phyloP scores from a whole-genome alignment of 108 stramenopile genomes.

The Nannochloropsis gaditana region DNA sequence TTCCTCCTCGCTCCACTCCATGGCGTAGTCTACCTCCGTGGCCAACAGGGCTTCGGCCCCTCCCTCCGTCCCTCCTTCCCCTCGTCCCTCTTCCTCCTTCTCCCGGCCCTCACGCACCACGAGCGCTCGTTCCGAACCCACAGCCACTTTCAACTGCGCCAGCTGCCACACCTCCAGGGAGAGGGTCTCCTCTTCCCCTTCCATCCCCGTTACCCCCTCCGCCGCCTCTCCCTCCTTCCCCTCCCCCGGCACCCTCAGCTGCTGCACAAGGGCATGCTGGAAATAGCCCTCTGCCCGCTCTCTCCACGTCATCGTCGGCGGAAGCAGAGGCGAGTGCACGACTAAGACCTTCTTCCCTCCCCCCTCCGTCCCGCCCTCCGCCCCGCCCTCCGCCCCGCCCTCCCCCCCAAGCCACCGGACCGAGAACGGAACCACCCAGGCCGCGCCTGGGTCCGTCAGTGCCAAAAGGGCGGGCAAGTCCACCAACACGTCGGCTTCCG shows the following conservation, averaged over 20 bases:
- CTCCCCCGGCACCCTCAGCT: neutral
- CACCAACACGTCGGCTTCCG: neutral
- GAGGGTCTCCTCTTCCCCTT: neutral
- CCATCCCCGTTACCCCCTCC: neutral
- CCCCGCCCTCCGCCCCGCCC: neutral
- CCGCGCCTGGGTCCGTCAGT: neutral
- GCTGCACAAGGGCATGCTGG: neutral
- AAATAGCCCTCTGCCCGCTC: neutral
- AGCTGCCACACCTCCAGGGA: slow-evolving; percentile 5
- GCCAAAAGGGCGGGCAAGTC: neutral
- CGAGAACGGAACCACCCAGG: neutral
- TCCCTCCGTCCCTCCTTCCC: neutral
- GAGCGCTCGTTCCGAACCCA: neutral
- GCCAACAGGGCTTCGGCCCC: neutral
- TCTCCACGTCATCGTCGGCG: neutral
- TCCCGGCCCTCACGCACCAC: neutral
- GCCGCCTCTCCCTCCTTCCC: slow-evolving; percentile 7
- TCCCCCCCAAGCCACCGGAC: neutral
- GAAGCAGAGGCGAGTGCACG: neutral
- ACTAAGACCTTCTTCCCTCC: neutral
- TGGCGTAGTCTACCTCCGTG: neutral
- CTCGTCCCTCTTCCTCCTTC: neutral
- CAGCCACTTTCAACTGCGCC: neutral
- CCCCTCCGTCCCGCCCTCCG: neutral
- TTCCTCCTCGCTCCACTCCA: slow-evolving; percentile 9